phyloP scores from a whole-genome alignment of 2,329 filamentous ascomycete genomes.

The Myotisia sp. region DNA sequence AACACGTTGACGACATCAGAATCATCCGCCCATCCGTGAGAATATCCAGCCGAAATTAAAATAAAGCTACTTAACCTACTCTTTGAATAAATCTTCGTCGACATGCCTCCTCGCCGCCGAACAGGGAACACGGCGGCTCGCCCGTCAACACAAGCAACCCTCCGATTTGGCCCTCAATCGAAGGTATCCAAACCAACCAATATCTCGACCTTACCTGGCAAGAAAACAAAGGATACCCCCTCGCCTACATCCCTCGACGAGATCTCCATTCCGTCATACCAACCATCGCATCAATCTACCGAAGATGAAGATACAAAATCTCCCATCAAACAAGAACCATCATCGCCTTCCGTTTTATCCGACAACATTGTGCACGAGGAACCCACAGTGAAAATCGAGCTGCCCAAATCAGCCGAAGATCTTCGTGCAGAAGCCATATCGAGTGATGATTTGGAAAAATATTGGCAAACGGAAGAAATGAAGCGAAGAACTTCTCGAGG shows the following conservation, averaged over 20 bases:
- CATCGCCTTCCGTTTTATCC: slow-evolving; percentile 18
- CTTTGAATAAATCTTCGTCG: slow-evolving; percentile 4
- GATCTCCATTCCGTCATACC: not conserved
- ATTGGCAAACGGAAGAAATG: slow-evolving; percentile 62
- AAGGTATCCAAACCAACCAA: slow-evolving; percentile 43
- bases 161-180: slow-evolving; percentile 46
- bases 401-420: slow-evolving; percentile 23
- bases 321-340: slow-evolving; percentile 7
- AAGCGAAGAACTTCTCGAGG: slow-evolving; percentile 49
- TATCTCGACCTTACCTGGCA: slow-evolving; percentile 9
- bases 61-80: not conserved
- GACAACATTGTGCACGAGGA: slow-evolving; percentile 32
- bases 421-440: slow-evolving; percentile 47
- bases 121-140: slow-evolving; percentile 26
- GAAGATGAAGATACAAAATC: slow-evolving; percentile 1
- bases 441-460: slow-evolving; percentile 55
- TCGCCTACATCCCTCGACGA: slow-evolving; percentile 5
- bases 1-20: no score
- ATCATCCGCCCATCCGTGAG: not conserved
- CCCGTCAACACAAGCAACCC: slow-evolving; percentile 39
- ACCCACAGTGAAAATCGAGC: slow-evolving; percentile 31
- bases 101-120: slow-evolving; percentile 29
- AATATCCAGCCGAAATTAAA: not conserved
- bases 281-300: slow-evolving; percentile 7
- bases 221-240: slow-evolving; percentile 1